phyloP scores from a whole-genome alignment of 169 alveolate species.

The Plasmodium chabaudi region DNA sequence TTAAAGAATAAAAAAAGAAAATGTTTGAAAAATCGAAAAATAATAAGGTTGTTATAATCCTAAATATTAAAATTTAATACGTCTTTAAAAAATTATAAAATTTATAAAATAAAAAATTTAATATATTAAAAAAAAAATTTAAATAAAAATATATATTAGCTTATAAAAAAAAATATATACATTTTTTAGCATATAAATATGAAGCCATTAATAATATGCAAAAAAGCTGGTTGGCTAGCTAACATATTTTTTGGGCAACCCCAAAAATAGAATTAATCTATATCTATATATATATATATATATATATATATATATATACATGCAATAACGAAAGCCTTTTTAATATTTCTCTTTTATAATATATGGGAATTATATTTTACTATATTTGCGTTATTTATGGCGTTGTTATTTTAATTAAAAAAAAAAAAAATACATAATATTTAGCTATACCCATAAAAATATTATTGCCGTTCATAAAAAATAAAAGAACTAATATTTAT shows the following conservation, averaged over 20 bases:
- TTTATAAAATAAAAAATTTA: constrained; percentile 23
- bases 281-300: constrained; percentile 7
- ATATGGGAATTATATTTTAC: constrained; percentile 1
- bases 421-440: constrained; percentile 8
- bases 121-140: constrained; percentile 13
- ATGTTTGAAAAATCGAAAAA: background rate
- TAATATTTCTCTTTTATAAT: constrained; percentile 18
- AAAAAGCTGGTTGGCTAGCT: constrained; percentile 58
- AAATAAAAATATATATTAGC: constrained; percentile 1
- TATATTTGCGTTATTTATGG: constrained; percentile 22
- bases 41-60: constrained; percentile 10
- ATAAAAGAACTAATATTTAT: background rate
- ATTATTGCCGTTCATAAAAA: constrained; percentile 6
- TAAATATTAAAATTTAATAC: constrained; percentile 20
- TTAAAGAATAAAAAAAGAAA: background rate
- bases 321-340: constrained; percentile 39
- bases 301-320: constrained; percentile 31
- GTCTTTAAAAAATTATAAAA: constrained; percentile 17
- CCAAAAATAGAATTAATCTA: constrained; percentile 32
- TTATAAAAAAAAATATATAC: background rate
- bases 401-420: constrained; percentile 10
- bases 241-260: constrained; percentile 2
- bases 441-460: background rate
- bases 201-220: constrained; percentile 32
- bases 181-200: constrained; percentile 4